Percentiles rank a stretch among this genome's conserved stretches.
phyloP scores from a whole-genome alignment of 2,329 filamentous ascomycete genomes.

The Orbilia quercus region DNA sequence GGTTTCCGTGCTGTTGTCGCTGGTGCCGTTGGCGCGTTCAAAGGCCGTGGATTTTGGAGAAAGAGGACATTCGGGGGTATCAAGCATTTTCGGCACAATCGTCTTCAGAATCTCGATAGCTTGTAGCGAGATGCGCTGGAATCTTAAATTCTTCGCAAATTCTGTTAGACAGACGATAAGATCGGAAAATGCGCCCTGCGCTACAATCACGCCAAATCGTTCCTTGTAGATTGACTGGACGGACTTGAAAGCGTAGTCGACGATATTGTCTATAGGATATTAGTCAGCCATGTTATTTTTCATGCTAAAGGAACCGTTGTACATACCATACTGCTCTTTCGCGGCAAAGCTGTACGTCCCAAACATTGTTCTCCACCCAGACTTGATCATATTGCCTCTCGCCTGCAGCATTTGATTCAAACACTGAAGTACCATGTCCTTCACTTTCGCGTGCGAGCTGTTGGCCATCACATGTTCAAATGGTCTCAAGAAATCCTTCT shows the following conservation, averaged over 20 bases:
- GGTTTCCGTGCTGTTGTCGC: conserved; percentile 34
- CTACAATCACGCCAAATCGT: conserved; percentile 93
- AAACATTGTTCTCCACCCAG: conserved; percentile 99
- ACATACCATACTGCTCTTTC: conserved; percentile 79
- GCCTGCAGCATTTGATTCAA: conserved; percentile 99
- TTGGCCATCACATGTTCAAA: conserved; percentile 98
- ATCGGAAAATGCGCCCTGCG: conserved; percentile 95
- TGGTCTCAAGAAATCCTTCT: conserved; percentile 98
- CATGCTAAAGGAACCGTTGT: not conserved
- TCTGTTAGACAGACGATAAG: conserved; percentile 95
- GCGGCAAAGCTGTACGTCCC: conserved; percentile 97
- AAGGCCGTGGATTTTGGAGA: conserved; percentile 72
- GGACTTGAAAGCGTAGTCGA: conserved; percentile 96
- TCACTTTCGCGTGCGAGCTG: conserved; percentile 88
- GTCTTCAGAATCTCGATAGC: conserved; percentile 95
- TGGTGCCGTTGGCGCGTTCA: conserved; percentile 64
- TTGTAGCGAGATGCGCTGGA: conserved; percentile 97
- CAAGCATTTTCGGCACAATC: conserved; percentile 92
- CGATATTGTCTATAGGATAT: conserved; percentile 77
- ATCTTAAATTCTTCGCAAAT: conserved; percentile 98
- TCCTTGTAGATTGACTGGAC: conserved; percentile 95
- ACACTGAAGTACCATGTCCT: conserved; percentile 96
- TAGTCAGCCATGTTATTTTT: not conserved
- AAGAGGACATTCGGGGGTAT: conserved; percentile 92
- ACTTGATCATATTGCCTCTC: conserved; percentile 93